Evolutionary conservation across 1,284 basidiomycete genomes (phyloP).

Genomic region (Cryptococcus sp.): DNA sequence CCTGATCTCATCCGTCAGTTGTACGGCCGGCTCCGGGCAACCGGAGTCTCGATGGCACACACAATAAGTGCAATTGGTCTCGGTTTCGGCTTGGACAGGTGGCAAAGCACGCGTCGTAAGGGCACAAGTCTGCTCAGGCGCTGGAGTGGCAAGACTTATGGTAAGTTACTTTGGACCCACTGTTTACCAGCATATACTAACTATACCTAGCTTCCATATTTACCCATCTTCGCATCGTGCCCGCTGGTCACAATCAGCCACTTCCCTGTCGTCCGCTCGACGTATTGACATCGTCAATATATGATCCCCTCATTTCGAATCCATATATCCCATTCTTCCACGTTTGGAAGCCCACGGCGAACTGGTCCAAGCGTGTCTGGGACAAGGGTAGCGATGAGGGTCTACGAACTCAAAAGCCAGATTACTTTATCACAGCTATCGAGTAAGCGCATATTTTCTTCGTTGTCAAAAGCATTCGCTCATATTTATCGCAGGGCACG

Average conservation of each 20-base stretch:
- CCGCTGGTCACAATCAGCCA: constrained; percentile 61
- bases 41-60: neutral
- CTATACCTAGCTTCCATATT: constrained; percentile 65
- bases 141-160: constrained; percentile 29
- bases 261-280: constrained; percentile 33
- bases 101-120: no score
- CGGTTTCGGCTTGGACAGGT: neutral
- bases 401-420: constrained; percentile 68
- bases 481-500: constrained; percentile 36
- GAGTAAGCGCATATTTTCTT: constrained; percentile 61
- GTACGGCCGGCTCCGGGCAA: neutral
- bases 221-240: constrained; percentile 71
- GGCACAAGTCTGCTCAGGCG: constrained; percentile 15
- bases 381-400: constrained; percentile 45
- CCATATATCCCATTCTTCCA: constrained; percentile 87
- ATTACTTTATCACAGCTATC: constrained; percentile 83
- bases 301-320: constrained; percentile 52
- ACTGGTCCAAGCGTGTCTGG: constrained; percentile 58
- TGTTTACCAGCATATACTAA: neutral
- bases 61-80: constrained; percentile 16
- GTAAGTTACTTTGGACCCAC: constrained; percentile 22
- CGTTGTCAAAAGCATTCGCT: neutral
- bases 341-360: constrained; percentile 85
- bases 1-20: constrained; percentile 21
- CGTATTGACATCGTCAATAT: constrained; percentile 16